Evolutionary conservation across 768 basidiomycete species (phyloP), one percentile per base, ranked within the genome.

Genomic region (Xerocomellus intermedius): DNA sequence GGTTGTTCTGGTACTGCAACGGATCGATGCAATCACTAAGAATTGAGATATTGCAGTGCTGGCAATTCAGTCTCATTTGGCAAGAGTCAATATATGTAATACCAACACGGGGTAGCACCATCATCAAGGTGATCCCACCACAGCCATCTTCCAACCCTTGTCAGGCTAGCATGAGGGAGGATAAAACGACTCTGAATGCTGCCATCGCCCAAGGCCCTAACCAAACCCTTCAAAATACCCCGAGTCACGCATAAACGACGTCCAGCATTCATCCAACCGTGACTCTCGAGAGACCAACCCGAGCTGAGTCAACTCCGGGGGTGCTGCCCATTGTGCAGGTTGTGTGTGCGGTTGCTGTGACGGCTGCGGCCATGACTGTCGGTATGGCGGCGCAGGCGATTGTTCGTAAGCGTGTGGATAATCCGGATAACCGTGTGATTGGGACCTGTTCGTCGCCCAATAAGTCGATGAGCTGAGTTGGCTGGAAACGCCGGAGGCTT

Each of bases 211-310:
- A n/a, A n/a, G n/a, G n/a, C n/a, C n/a, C n/a, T 64, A 70, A 7
- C 66, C 69, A 33, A 69, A 70, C 17, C 67, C 69, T 54, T 74
- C 75, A 32, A 79, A 65, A 56, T 75, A 72, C 2, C 82, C 80
- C 8, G 79, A 80, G 51, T 84, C 79, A 21, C 79, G 78, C 81
- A 85, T 82, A 61, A 85, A 84, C 28, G 78, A 79, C 51, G 78
- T 78, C 84, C 84, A 85, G 22, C 81, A 71, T 62, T 82, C 80
- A 46, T 82, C 81, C 37, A 84, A 61, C 36, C 80, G 70, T 42
- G 81, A 81, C 55, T 79, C 79, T 21, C 80, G 73, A 10, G 84
- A 73, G 5, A 83, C 82, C 24, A 88, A 70, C 8, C 87, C 87
- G 4, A 87, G 75, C 52, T 82, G 77, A 0, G 82, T 79, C 17